Evolutionary conservation across 176 grass and related monocot species (phyloP).

Genomic region (Bonia amplexicaulis): DNA sequence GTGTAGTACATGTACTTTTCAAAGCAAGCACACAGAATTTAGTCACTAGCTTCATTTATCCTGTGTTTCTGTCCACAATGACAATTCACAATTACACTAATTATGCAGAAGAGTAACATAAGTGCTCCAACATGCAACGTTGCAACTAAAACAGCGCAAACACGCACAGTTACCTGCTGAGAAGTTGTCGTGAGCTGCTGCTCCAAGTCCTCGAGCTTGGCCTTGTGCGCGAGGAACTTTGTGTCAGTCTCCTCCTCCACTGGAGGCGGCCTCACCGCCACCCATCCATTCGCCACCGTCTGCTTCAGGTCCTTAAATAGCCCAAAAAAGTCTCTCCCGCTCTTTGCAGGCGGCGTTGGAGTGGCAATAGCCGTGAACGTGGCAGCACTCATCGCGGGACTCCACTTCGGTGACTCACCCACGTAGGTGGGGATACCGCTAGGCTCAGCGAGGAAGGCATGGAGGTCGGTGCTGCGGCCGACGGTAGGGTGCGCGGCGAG

Average conservation of each 20-base stretch:
- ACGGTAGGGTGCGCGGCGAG: slow-evolving; percentile 63
- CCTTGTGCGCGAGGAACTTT: slow-evolving; percentile 64
- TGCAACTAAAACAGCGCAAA: slow-evolving; percentile 8
- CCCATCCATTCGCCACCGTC: slow-evolving; percentile 61
- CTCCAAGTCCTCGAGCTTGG: slow-evolving; percentile 62
- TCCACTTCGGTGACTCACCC: slow-evolving; percentile 33
- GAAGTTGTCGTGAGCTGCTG: slow-evolving; percentile 67
- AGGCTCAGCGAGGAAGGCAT: slow-evolving; percentile 58
- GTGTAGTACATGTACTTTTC: neutral
- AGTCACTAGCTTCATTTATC: neutral
- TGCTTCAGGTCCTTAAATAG: slow-evolving; percentile 92
- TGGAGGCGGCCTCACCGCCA: slow-evolving; percentile 31
- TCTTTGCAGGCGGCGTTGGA: slow-evolving; percentile 42
- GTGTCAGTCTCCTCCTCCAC: slow-evolving; percentile 60
- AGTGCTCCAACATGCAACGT: neutral
- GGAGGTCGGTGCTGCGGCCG: slow-evolving; percentile 42
- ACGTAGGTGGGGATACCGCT: slow-evolving; percentile 35
- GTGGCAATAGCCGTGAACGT: neutral
- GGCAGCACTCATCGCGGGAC: slow-evolving; percentile 1
- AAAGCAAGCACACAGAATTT: neutral
- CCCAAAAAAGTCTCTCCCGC: slow-evolving; percentile 65
- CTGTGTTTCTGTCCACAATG: neutral
- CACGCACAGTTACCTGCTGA: slow-evolving; percentile 51
- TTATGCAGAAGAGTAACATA: neutral
- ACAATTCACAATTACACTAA: neutral